Conservation (phyloP, 345 rosid species). For the Euphorbia lathyris region DNA sequence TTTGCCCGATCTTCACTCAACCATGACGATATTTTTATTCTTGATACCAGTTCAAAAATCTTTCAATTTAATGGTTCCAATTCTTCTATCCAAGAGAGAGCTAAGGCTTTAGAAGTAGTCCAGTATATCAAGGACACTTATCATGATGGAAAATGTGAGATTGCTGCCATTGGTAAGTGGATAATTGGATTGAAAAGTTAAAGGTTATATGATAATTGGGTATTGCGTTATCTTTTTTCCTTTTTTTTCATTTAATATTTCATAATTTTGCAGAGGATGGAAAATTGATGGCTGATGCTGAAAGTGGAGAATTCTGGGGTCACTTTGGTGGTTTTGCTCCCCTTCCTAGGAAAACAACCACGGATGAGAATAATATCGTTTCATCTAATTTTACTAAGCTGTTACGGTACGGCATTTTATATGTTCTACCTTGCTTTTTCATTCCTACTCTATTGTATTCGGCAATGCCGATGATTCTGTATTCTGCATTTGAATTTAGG, state of each 20-base stretch:
- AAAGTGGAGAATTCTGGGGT: slow-evolving; percentile 97
- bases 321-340: slow-evolving; percentile 99
- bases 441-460: neutral
- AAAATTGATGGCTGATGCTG: slow-evolving; percentile 98
- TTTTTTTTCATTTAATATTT: slow-evolving; percentile 15
- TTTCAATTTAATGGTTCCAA: slow-evolving; percentile 97
- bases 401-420: slow-evolving; percentile 46
- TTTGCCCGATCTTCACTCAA: slow-evolving; percentile 92
- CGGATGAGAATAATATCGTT: slow-evolving; percentile 44
- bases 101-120: slow-evolving; percentile 97
- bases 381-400: slow-evolving; percentile 54
- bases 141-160: slow-evolving; percentile 93
- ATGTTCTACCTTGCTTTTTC: neutral
- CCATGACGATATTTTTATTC: slow-evolving; percentile 92
- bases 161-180: slow-evolving; percentile 89
- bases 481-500: slow-evolving; percentile 1
- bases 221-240: neutral
- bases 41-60: slow-evolving; percentile 86
- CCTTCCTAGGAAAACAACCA: slow-evolving; percentile 70
- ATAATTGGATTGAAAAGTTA: slow-evolving; percentile 15
- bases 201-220: slow-evolving; percentile 4
- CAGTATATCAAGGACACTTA: slow-evolving; percentile 92
- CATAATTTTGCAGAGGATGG: slow-evolving; percentile 74
- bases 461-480: neutral
- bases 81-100: slow-evolving; percentile 97